Evolutionary conservation across 2,329 filamentous ascomycete species (phyloP).

Genomic region (Hymenoscyphus fructigenus): DNA sequence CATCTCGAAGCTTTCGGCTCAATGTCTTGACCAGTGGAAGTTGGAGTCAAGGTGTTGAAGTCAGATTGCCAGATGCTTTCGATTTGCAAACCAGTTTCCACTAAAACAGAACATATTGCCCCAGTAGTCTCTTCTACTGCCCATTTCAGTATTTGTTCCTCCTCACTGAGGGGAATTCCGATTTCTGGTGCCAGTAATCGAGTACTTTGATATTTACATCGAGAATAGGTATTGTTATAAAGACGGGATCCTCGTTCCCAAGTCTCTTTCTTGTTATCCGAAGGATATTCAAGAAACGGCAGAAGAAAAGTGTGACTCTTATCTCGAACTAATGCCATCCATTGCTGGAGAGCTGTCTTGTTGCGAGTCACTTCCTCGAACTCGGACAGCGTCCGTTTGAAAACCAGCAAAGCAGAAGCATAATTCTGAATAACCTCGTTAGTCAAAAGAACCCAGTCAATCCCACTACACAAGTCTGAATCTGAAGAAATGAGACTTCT

Average conservation of each 20-base stretch:
- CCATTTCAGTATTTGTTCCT: constrained; percentile 41
- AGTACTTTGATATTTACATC: constrained; percentile 45
- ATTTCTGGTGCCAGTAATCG: constrained; percentile 36
- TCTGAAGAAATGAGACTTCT: constrained; percentile 24
- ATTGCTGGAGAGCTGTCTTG: constrained; percentile 30
- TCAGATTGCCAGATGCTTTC: constrained; percentile 41
- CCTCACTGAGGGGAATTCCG: constrained; percentile 31
- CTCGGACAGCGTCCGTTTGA: constrained; percentile 34
- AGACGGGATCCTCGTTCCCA: constrained; percentile 39
- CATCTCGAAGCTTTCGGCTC: constrained; percentile 33
- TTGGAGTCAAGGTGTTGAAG: constrained; percentile 28
- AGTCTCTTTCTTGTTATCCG: constrained; percentile 18
- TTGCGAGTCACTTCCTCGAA: constrained; percentile 29
- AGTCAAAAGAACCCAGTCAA: constrained; percentile 45
- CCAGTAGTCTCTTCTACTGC: constrained; percentile 43
- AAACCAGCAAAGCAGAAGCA: constrained; percentile 36
- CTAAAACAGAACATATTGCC: constrained; percentile 43
- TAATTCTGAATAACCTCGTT: constrained; percentile 45
- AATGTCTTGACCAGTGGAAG: neutral
- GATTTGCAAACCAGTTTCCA: constrained; percentile 44
- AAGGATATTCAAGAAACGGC: constrained; percentile 47
- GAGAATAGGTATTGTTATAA: constrained; percentile 41
- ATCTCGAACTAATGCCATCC: constrained; percentile 38
- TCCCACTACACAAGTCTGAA: constrained; percentile 38
- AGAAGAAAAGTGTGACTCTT: constrained; percentile 46